Evolutionary conservation across 805 yeast species (phyloP).

Genomic region (Ogataea allantospora): DNA sequence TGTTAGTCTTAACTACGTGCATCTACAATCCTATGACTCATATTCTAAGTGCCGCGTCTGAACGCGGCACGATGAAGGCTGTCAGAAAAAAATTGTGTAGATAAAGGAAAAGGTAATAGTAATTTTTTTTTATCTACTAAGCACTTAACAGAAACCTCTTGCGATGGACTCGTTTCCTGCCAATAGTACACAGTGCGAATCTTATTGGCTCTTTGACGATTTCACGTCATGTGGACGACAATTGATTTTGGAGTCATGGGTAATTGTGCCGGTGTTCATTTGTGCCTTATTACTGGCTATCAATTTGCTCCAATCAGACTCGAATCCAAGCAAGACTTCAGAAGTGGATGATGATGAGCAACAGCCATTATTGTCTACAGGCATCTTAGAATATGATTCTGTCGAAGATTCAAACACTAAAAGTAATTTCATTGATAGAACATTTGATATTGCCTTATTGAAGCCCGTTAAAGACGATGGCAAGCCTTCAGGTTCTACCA

Average conservation of each 20-base stretch:
- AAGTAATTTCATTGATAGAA: slow-evolving; percentile 42
- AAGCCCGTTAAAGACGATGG: slow-evolving; percentile 58
- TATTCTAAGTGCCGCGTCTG: neutral
- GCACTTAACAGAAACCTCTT: neutral
- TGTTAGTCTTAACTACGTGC: slow-evolving; percentile 11
- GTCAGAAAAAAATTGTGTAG: neutral
- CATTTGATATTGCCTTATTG: slow-evolving; percentile 61
- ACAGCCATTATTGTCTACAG: slow-evolving; percentile 17
- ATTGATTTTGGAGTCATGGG: slow-evolving; percentile 32
- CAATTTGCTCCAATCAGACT: slow-evolving; percentile 1
- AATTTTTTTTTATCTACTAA: too few relatives aligned
- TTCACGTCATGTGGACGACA: slow-evolving; percentile 47
- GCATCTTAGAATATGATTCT: slow-evolving; percentile 12
- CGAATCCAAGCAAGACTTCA: slow-evolving; percentile 1
- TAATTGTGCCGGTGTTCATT: slow-evolving; percentile 33
- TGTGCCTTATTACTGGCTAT: slow-evolving; percentile 28
- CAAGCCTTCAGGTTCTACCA: slow-evolving; percentile 54
- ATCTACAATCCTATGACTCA: slow-evolving; percentile 2
- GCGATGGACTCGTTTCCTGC: neutral
- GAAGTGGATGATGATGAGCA: slow-evolving; percentile 17
- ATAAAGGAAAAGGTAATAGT: neutral
- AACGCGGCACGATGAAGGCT: neutral
- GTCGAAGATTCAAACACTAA: slow-evolving; percentile 24
- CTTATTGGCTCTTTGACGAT: slow-evolving; percentile 40
- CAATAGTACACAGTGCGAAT: slow-evolving; percentile 17